Evolutionary conservation across 306 rosid species (phyloP).

Genomic region (Rosa chinensis): DNA sequence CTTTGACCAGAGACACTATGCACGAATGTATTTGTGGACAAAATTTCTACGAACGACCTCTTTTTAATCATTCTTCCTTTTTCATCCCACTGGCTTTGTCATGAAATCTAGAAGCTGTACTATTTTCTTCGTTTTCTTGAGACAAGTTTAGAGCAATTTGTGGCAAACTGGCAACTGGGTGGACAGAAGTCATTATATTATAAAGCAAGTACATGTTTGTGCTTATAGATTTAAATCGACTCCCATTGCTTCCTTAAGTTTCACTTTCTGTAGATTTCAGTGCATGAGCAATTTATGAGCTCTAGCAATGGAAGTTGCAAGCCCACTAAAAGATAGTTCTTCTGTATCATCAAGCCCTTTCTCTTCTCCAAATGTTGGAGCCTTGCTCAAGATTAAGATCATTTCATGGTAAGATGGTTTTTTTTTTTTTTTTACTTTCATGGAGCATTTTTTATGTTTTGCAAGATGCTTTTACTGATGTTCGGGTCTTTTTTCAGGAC

Average conservation of each 20-base stretch:
- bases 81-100: conserved; percentile 24
- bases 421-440: neutral
- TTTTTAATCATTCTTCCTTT: conserved; percentile 33
- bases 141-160: conserved; percentile 29
- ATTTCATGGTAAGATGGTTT: conserved; percentile 64
- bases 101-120: conserved; percentile 29
- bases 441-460: neutral
- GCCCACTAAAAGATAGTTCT: conserved; percentile 44
- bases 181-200: conserved; percentile 13
- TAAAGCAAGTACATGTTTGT: conserved; percentile 2
- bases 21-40: conserved; percentile 55
- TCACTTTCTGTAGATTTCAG: conserved; percentile 17
- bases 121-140: conserved; percentile 25
- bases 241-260: conserved; percentile 24
- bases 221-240: conserved; percentile 19
- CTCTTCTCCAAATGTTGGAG: conserved; percentile 76
- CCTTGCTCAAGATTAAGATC: conserved; percentile 79
- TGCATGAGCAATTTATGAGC: conserved; percentile 16
- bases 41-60: conserved; percentile 33
- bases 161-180: conserved; percentile 26
- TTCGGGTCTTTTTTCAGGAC: conserved; percentile 55
- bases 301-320: conserved; percentile 51
- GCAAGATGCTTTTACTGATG: conserved; percentile 10
- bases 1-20: conserved; percentile 47
- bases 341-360: conserved; percentile 67